Conservation (phyloP, 441 rosid species). For the Theobroma grandiflorum region DNA sequence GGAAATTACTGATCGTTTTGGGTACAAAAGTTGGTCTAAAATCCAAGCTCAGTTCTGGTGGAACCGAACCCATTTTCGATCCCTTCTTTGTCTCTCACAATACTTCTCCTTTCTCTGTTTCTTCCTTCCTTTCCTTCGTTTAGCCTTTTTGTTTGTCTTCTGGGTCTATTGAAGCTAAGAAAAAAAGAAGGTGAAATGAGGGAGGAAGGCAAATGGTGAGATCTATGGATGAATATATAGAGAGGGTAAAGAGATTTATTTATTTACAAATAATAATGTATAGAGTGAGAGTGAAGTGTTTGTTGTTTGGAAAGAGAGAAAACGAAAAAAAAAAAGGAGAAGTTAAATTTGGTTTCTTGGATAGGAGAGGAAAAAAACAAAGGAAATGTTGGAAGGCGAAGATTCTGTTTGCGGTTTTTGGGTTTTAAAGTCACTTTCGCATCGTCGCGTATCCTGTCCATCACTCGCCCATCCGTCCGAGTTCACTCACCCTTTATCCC, state of each 20-base stretch:
- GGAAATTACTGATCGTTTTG: constrained; percentile 61
- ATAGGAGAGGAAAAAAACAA: constrained; percentile 9
- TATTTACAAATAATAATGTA: constrained; percentile 1
- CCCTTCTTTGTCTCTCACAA: constrained; percentile 22
- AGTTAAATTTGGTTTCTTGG: neutral
- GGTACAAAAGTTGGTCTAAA: constrained; percentile 59
- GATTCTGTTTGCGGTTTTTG: constrained; percentile 45
- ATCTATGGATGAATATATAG: constrained; percentile 45
- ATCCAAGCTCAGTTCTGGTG: constrained; percentile 78
- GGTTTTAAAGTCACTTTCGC: constrained; percentile 41
- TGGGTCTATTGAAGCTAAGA: constrained; percentile 11
- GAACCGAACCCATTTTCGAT: constrained; percentile 59
- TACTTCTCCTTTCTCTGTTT: neutral
- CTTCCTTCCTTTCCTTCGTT: neutral
- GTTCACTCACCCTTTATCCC: constrained; percentile 3
- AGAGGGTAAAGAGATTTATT: constrained; percentile 7
- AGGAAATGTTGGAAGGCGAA: constrained; percentile 31
- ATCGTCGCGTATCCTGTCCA: constrained; percentile 70
- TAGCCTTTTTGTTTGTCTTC: neutral
- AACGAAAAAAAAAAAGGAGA: constrained; percentile 29
- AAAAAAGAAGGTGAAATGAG: constrained; percentile 14
- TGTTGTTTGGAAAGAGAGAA: constrained; percentile 32
- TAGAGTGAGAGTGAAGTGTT: constrained; percentile 29
- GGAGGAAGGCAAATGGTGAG: constrained; percentile 42
- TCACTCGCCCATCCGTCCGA: neutral